Conservation (phyloP, 2,329 filamentous ascomycete species). For the Cadophora malorum region DNA sequence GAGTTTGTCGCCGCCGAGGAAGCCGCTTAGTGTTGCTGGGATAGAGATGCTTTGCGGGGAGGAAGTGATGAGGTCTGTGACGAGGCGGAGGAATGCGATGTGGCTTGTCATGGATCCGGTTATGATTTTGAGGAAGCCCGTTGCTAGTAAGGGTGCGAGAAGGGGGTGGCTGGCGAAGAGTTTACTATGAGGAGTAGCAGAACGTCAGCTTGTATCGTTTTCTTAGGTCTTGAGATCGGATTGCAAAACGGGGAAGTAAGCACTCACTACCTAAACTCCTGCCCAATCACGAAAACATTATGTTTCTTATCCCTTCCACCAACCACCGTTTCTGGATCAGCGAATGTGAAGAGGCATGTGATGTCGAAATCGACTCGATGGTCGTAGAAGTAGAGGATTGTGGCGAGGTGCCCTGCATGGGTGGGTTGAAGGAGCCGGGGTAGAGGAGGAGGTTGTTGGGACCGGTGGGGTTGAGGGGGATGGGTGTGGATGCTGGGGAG, state of each 20-base stretch:
- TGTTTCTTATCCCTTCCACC: neutral
- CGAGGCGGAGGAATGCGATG: neutral
- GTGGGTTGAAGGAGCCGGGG: slow-evolving; percentile 25
- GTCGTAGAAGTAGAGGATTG: slow-evolving; percentile 16
- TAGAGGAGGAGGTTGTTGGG: slow-evolving; percentile 21
- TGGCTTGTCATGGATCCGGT: slow-evolving; percentile 18
- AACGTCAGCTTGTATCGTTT: too few relatives aligned
- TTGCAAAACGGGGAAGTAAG: neutral
- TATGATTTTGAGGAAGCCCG: slow-evolving; percentile 1
- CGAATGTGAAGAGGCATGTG: neutral
- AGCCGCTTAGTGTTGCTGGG: neutral
- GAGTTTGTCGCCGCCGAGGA: slow-evolving; percentile 16
- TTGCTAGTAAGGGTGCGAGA: neutral
- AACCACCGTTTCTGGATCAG: neutral
- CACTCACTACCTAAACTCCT: neutral
- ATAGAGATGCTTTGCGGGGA: neutral
- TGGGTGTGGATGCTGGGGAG: neutral
- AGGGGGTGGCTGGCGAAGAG: slow-evolving; percentile 6
- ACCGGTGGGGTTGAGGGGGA: neutral
- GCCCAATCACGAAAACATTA: neutral
- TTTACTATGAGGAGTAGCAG: neutral
- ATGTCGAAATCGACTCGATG: neutral
- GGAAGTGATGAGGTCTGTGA: slow-evolving; percentile 2
- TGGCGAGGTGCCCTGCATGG: slow-evolving; percentile 23
- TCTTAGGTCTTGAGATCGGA: neutral